Base-by-base conservation (phyloP, 805 yeast species). In the Nematodospora valgi region DNA sequence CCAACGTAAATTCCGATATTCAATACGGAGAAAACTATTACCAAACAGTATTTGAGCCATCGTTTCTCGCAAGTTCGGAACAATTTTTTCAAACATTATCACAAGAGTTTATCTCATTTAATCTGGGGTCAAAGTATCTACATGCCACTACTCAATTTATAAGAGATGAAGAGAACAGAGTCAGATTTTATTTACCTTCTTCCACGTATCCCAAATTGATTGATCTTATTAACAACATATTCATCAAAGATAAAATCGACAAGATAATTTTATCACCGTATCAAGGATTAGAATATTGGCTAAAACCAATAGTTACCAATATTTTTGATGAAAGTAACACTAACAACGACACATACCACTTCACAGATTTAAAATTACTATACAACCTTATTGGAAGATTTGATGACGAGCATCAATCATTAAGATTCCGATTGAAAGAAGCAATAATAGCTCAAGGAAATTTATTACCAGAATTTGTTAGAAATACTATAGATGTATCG, bases 21-120 rank as follows among this genome's bases (percentile, higher is more conserved):
- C 50, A 40, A 24, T 53, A 59, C 15, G 72, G 74, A 4, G 88
- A 80, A 38, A 80, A 74, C 36, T 82, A 78, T 44, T 87, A 83
- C 49, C 62, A 68, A 17, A 70, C 67, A 13, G 69, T 62, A 27
- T 83, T 88, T 53, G 95, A 86, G 47, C 88, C 86, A 0, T 59
- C 54, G 32, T 70, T 86, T 28, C 49, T 86, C 33, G 51, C 62
- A 4, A 69, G 69, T 21, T 75, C 91, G 1, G 73, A 68, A 37
- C 56, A 58, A 1, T 86, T 73, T 52, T 89, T 82, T 51, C 50
- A 61, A 10, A 52, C 51, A 6, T 59, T 74, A 9, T 67, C 83
- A 0, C 51, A 45, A 3, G 74, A 73, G 11, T 55, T 74, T 23
- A 48, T 77, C 29, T 65, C 23, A 43, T 52, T 30, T 54, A 58